Evolutionary conservation across 2,329 filamentous ascomycete genomes (phyloP), one percentile per base, ranked within the genome.

Genomic region (Lachnellula cervina): DNA sequence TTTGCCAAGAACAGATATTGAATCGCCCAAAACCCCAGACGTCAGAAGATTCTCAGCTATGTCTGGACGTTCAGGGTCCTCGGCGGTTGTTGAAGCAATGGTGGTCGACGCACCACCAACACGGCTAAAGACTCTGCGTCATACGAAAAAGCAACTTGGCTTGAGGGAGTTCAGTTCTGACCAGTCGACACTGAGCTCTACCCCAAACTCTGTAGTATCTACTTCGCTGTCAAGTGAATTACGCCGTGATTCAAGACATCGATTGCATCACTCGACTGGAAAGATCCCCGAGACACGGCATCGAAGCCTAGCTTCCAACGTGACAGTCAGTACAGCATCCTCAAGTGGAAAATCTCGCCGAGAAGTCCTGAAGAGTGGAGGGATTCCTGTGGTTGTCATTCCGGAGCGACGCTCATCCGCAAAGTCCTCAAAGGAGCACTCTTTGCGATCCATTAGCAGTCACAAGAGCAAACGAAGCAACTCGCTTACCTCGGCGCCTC

Each of bases 371-470:
- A 84, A 79, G 60, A 79, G 70, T 52, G 83, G 83, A 7, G 81
- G 74, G 2, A 82, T 87, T 9, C 83, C 83, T 1, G 83, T 87
- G 7, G 76, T 85, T 6, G 75, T 87, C 19, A 78, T 87, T 50
- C 83, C 83, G 6, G 78, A 81, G 54, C 79, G 83, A 16, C 73
- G 70, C 16, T 80, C 82, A 17, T 70, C 68, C 19, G 70, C 76
- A 11, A 78, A 77, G 56, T 76, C 78, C 7, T 75, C 73, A 37
- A 73, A 66, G 45, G 73, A 80, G 34, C 80, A 78, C 4, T 85
- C 82, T 2, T 70, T 85, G 16, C 77, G 82, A 54, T 86, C 83
- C 19, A 80, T 77, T n/a, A 84, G 80, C 59, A 86, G 82, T 64
- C 77, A 76, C 50, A 76, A 73, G 47, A 81, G 80, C 2, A 80